phyloP scores from a whole-genome alignment of 768 basidiomycete species.

The Pholiota conissans region DNA sequence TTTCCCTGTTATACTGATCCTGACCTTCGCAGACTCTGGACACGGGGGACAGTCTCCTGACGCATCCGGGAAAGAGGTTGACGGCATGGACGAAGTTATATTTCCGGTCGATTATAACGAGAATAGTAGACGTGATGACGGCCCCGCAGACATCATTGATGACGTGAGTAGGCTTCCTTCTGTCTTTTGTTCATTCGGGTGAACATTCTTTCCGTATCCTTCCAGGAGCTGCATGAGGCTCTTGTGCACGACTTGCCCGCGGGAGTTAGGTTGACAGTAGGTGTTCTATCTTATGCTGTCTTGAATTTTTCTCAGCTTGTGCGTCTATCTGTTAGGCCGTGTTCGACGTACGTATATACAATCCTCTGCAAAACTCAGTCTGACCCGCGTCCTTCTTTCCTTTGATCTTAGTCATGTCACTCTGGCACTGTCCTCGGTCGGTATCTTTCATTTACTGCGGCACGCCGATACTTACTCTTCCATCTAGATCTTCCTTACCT shows the following conservation, averaged over 20 bases:
- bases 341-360: conserved; percentile 47
- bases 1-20: background rate
- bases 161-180: conserved; percentile 34
- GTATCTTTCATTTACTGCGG: conserved; percentile 7
- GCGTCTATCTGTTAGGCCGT: too few species aligned
- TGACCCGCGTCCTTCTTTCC: background rate
- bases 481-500: conserved; percentile 49
- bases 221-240: conserved; percentile 46
- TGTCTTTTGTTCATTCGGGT: background rate
- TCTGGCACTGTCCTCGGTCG: conserved; percentile 54
- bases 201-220: background rate
- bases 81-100: conserved; percentile 85
- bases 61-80: conserved; percentile 69
- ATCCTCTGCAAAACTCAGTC: background rate
- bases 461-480: background rate
- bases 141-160: conserved; percentile 62
- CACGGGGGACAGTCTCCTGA: conserved; percentile 91
- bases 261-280: conserved; percentile 51
- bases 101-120: conserved; percentile 86
- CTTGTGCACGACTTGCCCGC: conserved; percentile 45
- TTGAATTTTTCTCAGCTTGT: too few species aligned
- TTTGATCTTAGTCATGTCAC: conserved; percentile 42
- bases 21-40: conserved; percentile 77
- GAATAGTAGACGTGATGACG: conserved; percentile 40
- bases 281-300: conserved; percentile 9